Evolutionary conservation across 2,329 filamentous ascomycete genomes (phyloP), one percentile per base, ranked within the genome.

Genomic region (Aspergillus intermedius): DNA sequence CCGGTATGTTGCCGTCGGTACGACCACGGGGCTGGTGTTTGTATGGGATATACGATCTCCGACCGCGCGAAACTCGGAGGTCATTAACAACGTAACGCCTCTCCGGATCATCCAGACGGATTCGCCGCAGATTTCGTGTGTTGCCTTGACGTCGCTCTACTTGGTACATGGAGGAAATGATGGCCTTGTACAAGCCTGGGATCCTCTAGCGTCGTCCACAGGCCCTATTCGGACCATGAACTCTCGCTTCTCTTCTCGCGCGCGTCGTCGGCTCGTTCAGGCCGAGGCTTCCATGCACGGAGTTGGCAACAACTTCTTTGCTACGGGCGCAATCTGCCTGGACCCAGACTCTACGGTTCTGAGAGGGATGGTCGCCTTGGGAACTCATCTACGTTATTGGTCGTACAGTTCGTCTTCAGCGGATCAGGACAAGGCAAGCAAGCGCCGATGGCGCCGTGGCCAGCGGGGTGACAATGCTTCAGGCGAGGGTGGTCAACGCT

Each of bases 151-250:
- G 1, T 87, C 89, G 1, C 74, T 98, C 13, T 94, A 95, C 63
- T 72, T 98, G 13, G 87, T 97, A 5, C 88, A 95, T 65, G 93
- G 93, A 44, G 93, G 93, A 22, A 95, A 87, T 57, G 93, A 98
- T 69, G 91, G 93, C 1, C 79, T 97, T 3, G 91, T 95, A 4
- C 93, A 97, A 67, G 88, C 90, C 5, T 98, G 93, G 93, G 93
- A 98, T 71, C 88, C 87, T n/a, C 74, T 98, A 42, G 88, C 85
- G 1, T 97, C 91, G 2, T 86, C 79, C 0, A 70, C 78, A 15
- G 82, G 85, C 17, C 88, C 93, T 0, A 79, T 97, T 45, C 83
- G 90, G 35, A 97, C 90, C 0, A 76, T 98, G 47, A 91, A 95
- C 63, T 88, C 89, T 2, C 83, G 87, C 12, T 90, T 91, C 56